Base-by-base conservation (phyloP, 192 early-diverging fungal species). In the Coemansia sp. region DNA sequence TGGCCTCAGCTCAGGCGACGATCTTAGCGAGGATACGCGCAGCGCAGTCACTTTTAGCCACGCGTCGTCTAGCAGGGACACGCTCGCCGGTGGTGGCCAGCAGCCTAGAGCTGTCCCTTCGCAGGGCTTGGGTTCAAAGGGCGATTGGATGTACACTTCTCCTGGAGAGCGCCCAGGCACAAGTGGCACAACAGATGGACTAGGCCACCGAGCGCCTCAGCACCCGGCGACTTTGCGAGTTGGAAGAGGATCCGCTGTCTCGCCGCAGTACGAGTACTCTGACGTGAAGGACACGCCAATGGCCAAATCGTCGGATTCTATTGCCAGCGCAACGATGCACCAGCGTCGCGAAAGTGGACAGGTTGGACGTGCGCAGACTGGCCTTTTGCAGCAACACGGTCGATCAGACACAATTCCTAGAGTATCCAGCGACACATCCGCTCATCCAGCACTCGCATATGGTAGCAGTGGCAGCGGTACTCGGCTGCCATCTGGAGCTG, bases 111-210 rank as follows among this genome's bases (percentile, higher is more conserved):
- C 62, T 2, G 59, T 61, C 12, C 59, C 59, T 21, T 11, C 36
- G 32, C 59, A 39, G 59, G 34, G 21, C 36, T 19, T 7, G 36
- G 21, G 23, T 4, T 25, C 67, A 32, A 57, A 59, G 29, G 69
- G 65, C 10, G 53, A 31, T 14, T 77, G 75, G 75, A 32, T 72
- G 14, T 62, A 77, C 42, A 72, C 66, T 0, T 66, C 75, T 21
- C 75, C 70, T 55, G 70, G 75, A 12, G 75, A 77, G 39, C 65
- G 59, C 19, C 25, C 50, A 11, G 46, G 42, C 5, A 14, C 32
- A 2, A 58, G 63, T 11, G 51, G 38, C 10, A 42, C 51, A 1
- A 42, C 39, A 17, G 34, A 25, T 27, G 68, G 36, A 2, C 37
- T 36, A 5, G 59, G 34, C 8, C 63, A 71, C 5, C 44, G 51